Percentiles rank a stretch among this genome's conserved stretches.
phyloP scores from a whole-genome alignment of 805 yeast genomes.

The Pichia gijzeniarum region DNA sequence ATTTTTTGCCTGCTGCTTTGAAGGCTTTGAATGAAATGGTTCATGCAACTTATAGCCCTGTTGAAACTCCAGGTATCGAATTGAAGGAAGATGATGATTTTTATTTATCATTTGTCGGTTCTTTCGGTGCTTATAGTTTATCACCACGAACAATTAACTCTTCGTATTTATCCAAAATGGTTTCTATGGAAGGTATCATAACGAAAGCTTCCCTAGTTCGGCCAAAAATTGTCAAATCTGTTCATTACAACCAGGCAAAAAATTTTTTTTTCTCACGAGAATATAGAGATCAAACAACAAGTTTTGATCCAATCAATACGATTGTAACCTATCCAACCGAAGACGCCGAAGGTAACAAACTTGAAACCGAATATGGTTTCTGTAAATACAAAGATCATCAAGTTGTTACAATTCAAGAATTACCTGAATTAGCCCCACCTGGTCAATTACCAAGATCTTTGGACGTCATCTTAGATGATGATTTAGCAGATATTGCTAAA shows the following conservation, averaged over 20 bases:
- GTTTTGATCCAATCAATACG: conserved; percentile 76
- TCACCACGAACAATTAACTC: conserved; percentile 86
- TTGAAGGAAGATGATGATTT: conserved; percentile 56
- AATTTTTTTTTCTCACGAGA: conserved; percentile 85
- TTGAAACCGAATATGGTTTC: conserved; percentile 87
- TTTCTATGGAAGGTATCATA: conserved; percentile 91
- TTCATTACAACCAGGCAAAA: conserved; percentile 84
- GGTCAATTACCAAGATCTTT: conserved; percentile 94
- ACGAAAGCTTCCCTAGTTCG: conserved; percentile 89
- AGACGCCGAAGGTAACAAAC: conserved; percentile 84
- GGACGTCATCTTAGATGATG: conserved; percentile 91
- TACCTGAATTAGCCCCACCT: conserved; percentile 97
- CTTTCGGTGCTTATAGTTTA: conserved; percentile 82
- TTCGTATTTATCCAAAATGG: conserved; percentile 66
- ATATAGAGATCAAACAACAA: conserved; percentile 87
- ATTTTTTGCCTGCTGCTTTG: conserved; percentile 83
- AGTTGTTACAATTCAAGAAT: conserved; percentile 87
- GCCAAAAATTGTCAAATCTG: conserved; percentile 86
- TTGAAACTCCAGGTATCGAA: conserved; percentile 45
- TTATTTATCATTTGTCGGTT: conserved; percentile 78
- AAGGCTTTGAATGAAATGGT: conserved; percentile 79
- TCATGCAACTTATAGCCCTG: conserved; percentile 60
- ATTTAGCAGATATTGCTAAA: conserved; percentile 82
- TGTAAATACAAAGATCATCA: conserved; percentile 93
- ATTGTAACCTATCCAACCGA: conserved; percentile 89